Evolutionary conservation across 805 yeast species (phyloP).

Genomic region (Pichia rugopelliculosa): DNA sequence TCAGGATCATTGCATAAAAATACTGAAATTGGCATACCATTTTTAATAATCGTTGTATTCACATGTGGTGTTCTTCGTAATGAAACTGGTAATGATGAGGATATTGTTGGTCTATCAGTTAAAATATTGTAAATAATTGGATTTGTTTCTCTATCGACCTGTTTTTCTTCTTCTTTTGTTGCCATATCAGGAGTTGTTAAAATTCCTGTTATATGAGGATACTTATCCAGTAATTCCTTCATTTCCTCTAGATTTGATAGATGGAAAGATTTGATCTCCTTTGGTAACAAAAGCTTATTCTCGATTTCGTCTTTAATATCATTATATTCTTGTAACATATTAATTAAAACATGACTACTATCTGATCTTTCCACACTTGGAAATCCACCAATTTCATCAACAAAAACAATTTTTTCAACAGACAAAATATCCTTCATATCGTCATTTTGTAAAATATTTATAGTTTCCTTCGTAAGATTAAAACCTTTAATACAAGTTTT

Average conservation of each 20-base stretch:
- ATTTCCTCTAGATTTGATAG: constrained; percentile 59
- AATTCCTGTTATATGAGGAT: constrained; percentile 62
- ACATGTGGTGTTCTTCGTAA: constrained; percentile 49
- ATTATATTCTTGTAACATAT: constrained; percentile 68
- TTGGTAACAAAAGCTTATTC: constrained; percentile 42
- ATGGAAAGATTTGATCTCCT: constrained; percentile 45
- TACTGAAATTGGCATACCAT: constrained; percentile 57
- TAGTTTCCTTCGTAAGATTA: constrained; percentile 34
- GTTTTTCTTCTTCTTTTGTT: constrained; percentile 52
- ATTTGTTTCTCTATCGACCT: constrained; percentile 53
- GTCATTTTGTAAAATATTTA: constrained; percentile 25
- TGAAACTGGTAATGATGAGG: constrained; percentile 80
- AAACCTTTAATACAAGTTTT: constrained; percentile 33
- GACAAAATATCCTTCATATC: constrained; percentile 32
- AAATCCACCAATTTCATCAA: constrained; percentile 84
- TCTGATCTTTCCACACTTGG: constrained; percentile 79
- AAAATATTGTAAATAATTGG: constrained; percentile 86
- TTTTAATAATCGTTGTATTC: constrained; percentile 72
- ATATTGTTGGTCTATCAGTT: constrained; percentile 85
- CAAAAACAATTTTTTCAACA: constrained; percentile 73
- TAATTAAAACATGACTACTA: constrained; percentile 81
- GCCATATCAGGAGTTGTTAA: constrained; percentile 80
- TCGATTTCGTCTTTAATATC: constrained; percentile 7
- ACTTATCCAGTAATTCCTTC: constrained; percentile 43
- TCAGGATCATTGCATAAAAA: constrained; percentile 26